phyloP scores from a whole-genome alignment of 2,329 filamentous ascomycete species.

The Xylaria sp. region DNA sequence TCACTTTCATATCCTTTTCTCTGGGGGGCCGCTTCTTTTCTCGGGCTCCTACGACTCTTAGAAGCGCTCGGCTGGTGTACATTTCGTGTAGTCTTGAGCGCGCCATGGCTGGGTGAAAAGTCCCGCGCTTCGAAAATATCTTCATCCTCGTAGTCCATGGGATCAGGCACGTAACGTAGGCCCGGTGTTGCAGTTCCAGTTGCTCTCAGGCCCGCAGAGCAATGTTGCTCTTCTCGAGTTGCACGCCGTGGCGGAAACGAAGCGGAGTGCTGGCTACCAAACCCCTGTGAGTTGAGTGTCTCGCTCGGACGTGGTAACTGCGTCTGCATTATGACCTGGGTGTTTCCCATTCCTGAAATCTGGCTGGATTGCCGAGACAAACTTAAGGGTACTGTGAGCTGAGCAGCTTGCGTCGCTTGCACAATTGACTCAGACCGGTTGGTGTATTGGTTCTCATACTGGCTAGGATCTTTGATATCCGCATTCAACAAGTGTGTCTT shows the following conservation, averaged over 20 bases:
- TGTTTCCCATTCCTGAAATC: constrained; percentile 42
- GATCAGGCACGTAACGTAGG: constrained; percentile 32
- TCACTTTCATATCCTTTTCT: constrained; percentile 52
- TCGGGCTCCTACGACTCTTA: constrained; percentile 41
- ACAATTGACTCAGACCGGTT: constrained; percentile 52
- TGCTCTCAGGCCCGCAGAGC: constrained; percentile 19
- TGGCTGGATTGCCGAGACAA: constrained; percentile 50
- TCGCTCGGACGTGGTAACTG: constrained; percentile 52
- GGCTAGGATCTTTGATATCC: constrained; percentile 56
- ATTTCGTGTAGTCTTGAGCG: constrained; percentile 26
- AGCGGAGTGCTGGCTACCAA: constrained; percentile 30
- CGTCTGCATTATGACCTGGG: constrained; percentile 64
- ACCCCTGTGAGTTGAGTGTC: constrained; percentile 34
- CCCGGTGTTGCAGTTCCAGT: constrained; percentile 34
- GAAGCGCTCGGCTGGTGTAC: constrained; percentile 29
- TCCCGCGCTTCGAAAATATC: constrained; percentile 45
- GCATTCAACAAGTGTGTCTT: constrained; percentile 55
- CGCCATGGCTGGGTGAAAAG: constrained; percentile 29
- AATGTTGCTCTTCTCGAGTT: constrained; percentile 33
- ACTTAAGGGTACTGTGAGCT: constrained; percentile 44
- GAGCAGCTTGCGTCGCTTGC: constrained; percentile 57
- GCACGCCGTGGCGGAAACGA: constrained; percentile 33
- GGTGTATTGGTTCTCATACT: constrained; percentile 50
- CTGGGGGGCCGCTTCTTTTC: constrained; percentile 36
- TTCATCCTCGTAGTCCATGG: constrained; percentile 51